These are phyloP conservation scores for Nigrograna mackinnonii DNA, from an alignment of 2,329 filamentous ascomycete species.

Conservation along the genomic window DNA sequence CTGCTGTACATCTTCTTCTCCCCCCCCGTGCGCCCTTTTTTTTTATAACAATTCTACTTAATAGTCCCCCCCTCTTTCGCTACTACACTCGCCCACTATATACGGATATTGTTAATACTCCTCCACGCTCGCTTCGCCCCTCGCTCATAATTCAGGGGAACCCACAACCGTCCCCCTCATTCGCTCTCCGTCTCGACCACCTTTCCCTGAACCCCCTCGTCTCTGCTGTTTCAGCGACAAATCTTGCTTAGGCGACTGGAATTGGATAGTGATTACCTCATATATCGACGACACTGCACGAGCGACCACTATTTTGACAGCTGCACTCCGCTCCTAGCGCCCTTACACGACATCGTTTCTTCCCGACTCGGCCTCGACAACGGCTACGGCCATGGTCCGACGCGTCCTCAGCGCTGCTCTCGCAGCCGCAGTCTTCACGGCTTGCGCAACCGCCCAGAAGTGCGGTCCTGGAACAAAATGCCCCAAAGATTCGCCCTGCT, in stretches of 20 bases:
- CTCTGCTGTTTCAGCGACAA: conserved; percentile 23
- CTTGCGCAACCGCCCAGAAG: conserved; percentile 27
- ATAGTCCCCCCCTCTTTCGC: neutral
- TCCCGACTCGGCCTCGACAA: conserved; percentile 11
- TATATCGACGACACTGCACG: neutral
- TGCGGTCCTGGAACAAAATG: conserved; percentile 61
- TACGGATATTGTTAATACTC: conserved; percentile 15
- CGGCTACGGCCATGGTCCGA: conserved; percentile 31
- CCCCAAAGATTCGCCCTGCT: conserved; percentile 59
- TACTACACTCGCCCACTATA: conserved; percentile 7
- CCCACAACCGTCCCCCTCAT: conserved; percentile 10
- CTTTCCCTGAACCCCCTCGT: conserved; percentile 12
- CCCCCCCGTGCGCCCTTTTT: too few species aligned
- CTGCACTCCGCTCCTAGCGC: conserved; percentile 28
- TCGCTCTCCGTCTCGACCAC: conserved; percentile 9
- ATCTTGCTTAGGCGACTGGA: conserved; percentile 14
- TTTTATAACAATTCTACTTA: neutral
- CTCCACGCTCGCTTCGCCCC: conserved; percentile 12
- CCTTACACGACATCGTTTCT: conserved; percentile 35
- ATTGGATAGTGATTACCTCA: neutral
- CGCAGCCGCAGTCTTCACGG: conserved; percentile 27
- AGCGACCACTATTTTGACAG: conserved; percentile 17
- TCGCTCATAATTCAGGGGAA: too few species aligned
- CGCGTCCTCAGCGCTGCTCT: conserved; percentile 28
- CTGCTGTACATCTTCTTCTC: conserved; percentile 4